phyloP scores from a whole-genome alignment of 345 rosid genomes.

The Boechera retrofracta region DNA sequence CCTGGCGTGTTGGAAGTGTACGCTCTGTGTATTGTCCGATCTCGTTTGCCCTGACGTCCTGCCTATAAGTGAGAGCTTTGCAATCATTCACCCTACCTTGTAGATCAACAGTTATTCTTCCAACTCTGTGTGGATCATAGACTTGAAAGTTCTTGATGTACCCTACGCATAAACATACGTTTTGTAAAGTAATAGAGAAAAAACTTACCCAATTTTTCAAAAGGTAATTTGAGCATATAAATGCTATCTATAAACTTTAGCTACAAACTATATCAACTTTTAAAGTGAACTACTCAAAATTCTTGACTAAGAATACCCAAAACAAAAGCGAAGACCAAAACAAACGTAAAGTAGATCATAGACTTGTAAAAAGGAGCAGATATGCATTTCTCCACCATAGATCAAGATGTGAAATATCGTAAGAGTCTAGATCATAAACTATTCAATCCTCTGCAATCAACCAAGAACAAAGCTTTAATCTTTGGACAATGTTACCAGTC shows the following conservation, averaged over 20 bases:
- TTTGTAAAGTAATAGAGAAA: not conserved
- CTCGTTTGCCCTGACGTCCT: slow-evolving; percentile 82
- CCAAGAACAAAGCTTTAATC: slow-evolving; percentile 7
- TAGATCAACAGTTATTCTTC: slow-evolving; percentile 79
- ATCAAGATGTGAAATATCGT: not conserved
- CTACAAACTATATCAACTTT: not conserved
- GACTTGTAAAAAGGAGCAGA: slow-evolving; percentile 1
- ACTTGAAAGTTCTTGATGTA: slow-evolving; percentile 76
- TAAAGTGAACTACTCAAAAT: not conserved
- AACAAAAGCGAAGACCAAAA: slow-evolving; percentile 5
- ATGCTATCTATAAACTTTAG: not conserved
- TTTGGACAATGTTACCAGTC: not conserved
- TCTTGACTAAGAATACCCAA: not conserved
- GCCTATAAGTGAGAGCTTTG: slow-evolving; percentile 82
- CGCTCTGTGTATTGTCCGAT: slow-evolving; percentile 64
- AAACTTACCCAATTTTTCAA: not conserved
- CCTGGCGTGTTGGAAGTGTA: slow-evolving; percentile 90
- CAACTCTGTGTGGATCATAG: slow-evolving; percentile 85
- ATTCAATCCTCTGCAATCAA: not conserved
- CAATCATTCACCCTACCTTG: slow-evolving; percentile 92
- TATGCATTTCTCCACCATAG: not conserved
- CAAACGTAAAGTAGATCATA: not conserved
- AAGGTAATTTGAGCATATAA: not conserved
- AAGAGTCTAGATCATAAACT: not conserved
- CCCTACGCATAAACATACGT: slow-evolving; percentile 48